Base-by-base conservation (phyloP, 345 rosid genomes). In the Gynandropsis gynandra region DNA sequence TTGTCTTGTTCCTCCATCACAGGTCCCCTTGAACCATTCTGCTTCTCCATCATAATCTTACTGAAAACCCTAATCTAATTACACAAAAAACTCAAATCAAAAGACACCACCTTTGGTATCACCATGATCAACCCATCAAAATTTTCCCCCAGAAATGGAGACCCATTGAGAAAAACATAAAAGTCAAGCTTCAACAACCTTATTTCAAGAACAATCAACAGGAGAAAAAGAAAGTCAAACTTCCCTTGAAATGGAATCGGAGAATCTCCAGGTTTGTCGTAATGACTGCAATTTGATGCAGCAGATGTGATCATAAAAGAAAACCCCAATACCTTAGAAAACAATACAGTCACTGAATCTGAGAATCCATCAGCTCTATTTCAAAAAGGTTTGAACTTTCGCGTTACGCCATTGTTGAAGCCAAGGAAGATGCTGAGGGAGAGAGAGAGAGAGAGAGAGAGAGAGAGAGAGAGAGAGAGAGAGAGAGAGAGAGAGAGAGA, bases 1-100 rank as follows among this genome's bases (percentile, higher is more conserved):
- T 18, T 10, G 5, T 42, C 19, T 42, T 68, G 87, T 36, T 53
- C 71, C 47, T 75, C 85, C 69, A 65, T 41, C 17, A 36, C 56
- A 36, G 51, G 65, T 35, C 44, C 48, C 50, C 45, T 59, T 21
- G 68, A 58, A 64, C 79, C 66, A 56, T 49, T 34, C 31, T 65
- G 40, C 37, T 38, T 46, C 63, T 63, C 66, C 59, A 57, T 53
- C 20, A 4, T 34, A 19, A 6, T 19, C 48, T 36, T 16, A 15
- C 31, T 16, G 9, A 3, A 13, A 18, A 43, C 42, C 10, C 32
- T 32, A 45, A 31, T 43, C 42, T 34, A 58, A 0, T 7, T 41
- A 48, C 27, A 8, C 29, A 39, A n/a, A 54, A 47, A 54, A 41
- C 56, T 49, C 33, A 50, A 34, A 51, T 50, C 51, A 2, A 51